Percentiles rank a stretch among this genome's conserved stretches.
These are phyloP conservation scores for Caloboletus inedulis DNA, from an alignment of 1,284 basidiomycete species.

Conservation along the genomic window DNA sequence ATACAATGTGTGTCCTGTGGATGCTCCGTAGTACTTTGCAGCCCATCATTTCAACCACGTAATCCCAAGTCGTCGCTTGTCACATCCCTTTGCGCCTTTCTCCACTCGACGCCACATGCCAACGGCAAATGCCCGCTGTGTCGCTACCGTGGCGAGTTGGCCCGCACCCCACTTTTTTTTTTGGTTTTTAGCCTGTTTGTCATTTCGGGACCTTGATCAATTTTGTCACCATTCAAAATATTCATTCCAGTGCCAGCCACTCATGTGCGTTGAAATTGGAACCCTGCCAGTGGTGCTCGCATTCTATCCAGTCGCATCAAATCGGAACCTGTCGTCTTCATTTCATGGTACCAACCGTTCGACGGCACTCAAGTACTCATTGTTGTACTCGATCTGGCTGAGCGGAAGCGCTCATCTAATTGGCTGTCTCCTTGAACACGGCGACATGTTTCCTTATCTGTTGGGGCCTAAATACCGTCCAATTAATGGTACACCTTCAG, in stretches of 20 bases:
- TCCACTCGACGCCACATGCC: slow-evolving; percentile 7
- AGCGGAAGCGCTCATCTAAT: not conserved
- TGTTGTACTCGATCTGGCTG: not conserved
- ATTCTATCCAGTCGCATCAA: not conserved
- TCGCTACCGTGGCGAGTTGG: slow-evolving; percentile 8
- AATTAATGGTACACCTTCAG: not conserved
- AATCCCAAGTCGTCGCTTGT: not conserved
- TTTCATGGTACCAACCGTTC: slow-evolving; percentile 3
- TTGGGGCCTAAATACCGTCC: not conserved
- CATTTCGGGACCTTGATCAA: not conserved
- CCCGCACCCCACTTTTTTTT: too few relatives aligned
- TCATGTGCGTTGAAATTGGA: not conserved
- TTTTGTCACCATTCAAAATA: slow-evolving; percentile 9
- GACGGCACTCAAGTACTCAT: not conserved
- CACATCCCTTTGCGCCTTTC: not conserved
- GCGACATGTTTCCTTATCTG: slow-evolving; percentile 7
- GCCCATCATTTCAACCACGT: not conserved
- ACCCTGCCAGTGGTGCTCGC: not conserved
- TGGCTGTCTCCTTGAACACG: not conserved
- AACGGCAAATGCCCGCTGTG: slow-evolving; percentile 6
- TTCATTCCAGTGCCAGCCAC: slow-evolving; percentile 7
- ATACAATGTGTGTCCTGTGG: not conserved
- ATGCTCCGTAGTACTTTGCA: not conserved
- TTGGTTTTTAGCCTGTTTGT: not conserved
- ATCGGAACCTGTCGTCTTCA: slow-evolving; percentile 1